Evolutionary conservation across 2,329 filamentous ascomycete genomes (phyloP), one percentile per base, ranked within the genome.

Genomic region (Diaporthe caulivora): DNA sequence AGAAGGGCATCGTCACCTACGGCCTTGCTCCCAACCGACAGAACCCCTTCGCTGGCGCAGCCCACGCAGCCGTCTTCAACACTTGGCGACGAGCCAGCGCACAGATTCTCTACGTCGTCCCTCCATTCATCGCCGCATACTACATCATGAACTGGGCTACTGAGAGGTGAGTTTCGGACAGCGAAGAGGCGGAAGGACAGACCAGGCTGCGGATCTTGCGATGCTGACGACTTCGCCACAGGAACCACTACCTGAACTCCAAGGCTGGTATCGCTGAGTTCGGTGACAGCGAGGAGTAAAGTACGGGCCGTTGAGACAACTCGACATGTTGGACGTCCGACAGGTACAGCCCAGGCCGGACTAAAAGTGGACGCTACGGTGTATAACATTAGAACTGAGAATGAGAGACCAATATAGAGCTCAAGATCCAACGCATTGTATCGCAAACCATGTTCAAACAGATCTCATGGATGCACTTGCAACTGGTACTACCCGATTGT

Each of bases 41-140:
- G 88, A 92, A 94, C 81, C 94, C 95, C 76, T 89, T 97, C 78
- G 95, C 95, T 77, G 94, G 94, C 80, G 87, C 92, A 75, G 84
- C 89, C 77, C 87, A 96, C 84, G 93, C 92, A 78, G 96, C 95
- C 81, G 86, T 98, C 87, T 98, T 98, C 92, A 99, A 99, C 91
- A 92, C 91, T 80, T 97, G 93, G 90, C 92, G 97, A 84, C 92
- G 97, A 81, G 94, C 93, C 86, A 92, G 92, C 83, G 85, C 89
- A 79, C 97, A 98, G 89, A 91, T 97, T 78, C 91, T 98, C 79
- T 99, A 95, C 90, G 92, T 95, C 85, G 89, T 92, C 34, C 94
- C 97, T 74, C 93, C 95, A 51, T 86, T 98, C 79, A 80, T 97
- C 77, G 84, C 88, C 78, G 95, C 90, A 78, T 99, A 98, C 87